These are phyloP conservation scores for Orbilia ellipsospora DNA, from an alignment of 2,329 filamentous ascomycete species.

Conservation along the genomic window DNA sequence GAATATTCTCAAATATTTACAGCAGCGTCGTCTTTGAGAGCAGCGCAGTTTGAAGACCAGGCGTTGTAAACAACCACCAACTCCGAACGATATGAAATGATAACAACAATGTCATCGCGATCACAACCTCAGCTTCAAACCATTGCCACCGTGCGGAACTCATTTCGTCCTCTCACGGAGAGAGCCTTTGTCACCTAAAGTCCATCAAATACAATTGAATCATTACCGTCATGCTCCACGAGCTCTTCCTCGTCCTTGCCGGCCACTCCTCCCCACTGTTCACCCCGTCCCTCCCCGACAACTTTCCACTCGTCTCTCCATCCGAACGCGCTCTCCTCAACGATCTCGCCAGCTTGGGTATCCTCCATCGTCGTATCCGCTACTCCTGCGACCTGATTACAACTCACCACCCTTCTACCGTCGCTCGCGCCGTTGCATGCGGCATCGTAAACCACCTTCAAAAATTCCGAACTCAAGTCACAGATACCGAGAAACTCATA, in stretches of 20 bases:
- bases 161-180: not conserved
- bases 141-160: not conserved
- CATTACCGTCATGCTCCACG: conserved; percentile 81
- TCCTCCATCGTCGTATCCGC: conserved; percentile 79
- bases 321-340: conserved; percentile 76
- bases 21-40: not conserved
- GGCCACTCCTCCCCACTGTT: conserved; percentile 92
- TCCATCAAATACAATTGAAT: not conserved
- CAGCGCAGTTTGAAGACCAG: not conserved
- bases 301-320: conserved; percentile 66
- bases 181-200: conserved; percentile 16
- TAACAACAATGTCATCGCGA: not conserved
- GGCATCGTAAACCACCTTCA: conserved; percentile 81
- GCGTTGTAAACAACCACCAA: conserved; percentile 4
- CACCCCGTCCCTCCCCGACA: conserved; percentile 66
- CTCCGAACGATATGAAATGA: not conserved
- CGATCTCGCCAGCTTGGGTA: conserved; percentile 79
- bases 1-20: conserved; percentile 4
- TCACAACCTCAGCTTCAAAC: not conserved
- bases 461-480: conserved; percentile 82
- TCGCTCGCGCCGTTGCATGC: conserved; percentile 87
- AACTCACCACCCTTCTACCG: conserved; percentile 77
- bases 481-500: conserved; percentile 84
- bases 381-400: conserved; percentile 75
- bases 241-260: conserved; percentile 95